Base-by-base conservation (phyloP, 495 filamentous ascomycete species). In the Tuber indicum region DNA sequence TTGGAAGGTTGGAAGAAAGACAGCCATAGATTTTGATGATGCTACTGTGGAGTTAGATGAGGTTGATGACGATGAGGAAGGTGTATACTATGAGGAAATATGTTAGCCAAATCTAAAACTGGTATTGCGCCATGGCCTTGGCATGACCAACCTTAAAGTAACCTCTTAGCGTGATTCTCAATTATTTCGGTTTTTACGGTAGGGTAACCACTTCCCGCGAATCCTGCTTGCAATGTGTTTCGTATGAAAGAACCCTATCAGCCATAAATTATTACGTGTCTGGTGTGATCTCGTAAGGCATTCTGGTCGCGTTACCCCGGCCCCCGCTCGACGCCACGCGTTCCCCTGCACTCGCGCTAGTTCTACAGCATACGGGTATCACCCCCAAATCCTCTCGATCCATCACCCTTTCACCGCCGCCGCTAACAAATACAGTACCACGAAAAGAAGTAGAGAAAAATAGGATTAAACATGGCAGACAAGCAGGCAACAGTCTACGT, bases 401-500 rank as follows among this genome's bases (percentile, higher is more conserved):
- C 52, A 26, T 32, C 52, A 14, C 26, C 12, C 17, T 66, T 36
- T 14, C 26, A 19, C 12, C 26, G 16, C 58, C 12, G 17, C 7
- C 26, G 12, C n/a, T 8, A 62, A 6, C 32, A 36, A 19, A 19
- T 36, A 36, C 26, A 10, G 42, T 2, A 36, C 26, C 10, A 14
- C 4, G 4, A 16, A 12, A 5, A 36, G 26, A 36, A 32, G 12
- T 9, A 32, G 5, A 45, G 58, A 17, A 74, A 71, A 12, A 47
- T 5, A 0, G 23, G 52, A 39, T 62, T 45, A 12, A 42, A 49
- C 26, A 99, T 99, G 96, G 92, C 96, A 45, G 91, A 93, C 72
- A 99, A 99, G 84, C 93, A 97, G 85, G 93, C 94, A 19, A 94
- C 93, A 8, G 90, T 98, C 23, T 99, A 96, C 84, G 90, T 98